These are phyloP conservation scores for Alternaria longipes DNA, from an alignment of 2,329 filamentous ascomycete species.

Conservation along the genomic window DNA sequence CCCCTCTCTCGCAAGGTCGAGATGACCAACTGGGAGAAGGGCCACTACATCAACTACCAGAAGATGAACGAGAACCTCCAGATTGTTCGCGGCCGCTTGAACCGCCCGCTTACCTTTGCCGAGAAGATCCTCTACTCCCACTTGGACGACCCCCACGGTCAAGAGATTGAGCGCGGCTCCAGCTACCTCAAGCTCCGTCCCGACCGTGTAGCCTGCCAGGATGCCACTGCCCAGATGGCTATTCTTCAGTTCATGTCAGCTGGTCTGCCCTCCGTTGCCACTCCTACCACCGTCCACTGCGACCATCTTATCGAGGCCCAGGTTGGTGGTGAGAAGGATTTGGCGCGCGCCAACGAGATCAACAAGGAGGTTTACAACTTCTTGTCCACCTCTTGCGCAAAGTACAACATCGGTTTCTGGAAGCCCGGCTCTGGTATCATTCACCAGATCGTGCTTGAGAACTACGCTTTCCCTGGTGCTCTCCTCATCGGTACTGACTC, in stretches of 20 bases:
- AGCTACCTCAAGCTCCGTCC: conserved; percentile 97
- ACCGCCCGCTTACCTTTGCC: conserved; percentile 91
- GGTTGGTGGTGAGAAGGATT: conserved; percentile 90
- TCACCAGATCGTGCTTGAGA: conserved; percentile 97
- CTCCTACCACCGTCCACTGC: conserved; percentile 95
- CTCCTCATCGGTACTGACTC: conserved; percentile 97
- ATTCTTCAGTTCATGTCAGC: conserved; percentile 99
- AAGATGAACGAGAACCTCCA: conserved; percentile 98
- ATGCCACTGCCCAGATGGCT: conserved; percentile 99
- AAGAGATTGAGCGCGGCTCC: conserved; percentile 94
- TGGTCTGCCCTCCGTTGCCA: conserved; percentile 93
- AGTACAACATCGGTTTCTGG: conserved; percentile 99
- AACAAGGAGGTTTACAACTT: conserved; percentile 99
- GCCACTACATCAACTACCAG: conserved; percentile 98
- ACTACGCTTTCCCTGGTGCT: conserved; percentile 99
- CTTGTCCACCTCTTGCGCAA: conserved; percentile 89
- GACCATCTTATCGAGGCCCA: conserved; percentile 99
- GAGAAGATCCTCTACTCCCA: conserved; percentile 99
- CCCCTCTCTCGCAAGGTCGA: conserved; percentile 94
- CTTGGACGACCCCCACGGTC: conserved; percentile 93
- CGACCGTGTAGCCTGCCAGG: conserved; percentile 98
- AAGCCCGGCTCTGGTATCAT: conserved; percentile 98
- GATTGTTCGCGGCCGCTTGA: conserved; percentile 87
- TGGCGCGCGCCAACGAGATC: conserved; percentile 87
- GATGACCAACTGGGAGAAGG: conserved; percentile 96